Evolutionary conservation across 345 rosid species (phyloP), one percentile per base, ranked within the genome.

Genomic region (Mercurialis annua): DNA sequence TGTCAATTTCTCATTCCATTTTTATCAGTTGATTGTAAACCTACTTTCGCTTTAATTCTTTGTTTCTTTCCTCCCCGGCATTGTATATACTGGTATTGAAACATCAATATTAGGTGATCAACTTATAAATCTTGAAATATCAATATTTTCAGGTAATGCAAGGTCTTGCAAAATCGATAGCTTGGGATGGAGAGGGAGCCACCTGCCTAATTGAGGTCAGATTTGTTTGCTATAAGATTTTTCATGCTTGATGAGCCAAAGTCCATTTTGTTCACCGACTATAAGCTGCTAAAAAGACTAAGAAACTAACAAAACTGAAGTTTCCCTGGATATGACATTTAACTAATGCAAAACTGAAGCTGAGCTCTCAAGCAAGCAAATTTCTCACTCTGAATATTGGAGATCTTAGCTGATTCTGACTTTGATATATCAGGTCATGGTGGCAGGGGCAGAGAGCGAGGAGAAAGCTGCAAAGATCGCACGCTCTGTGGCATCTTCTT

Each of bases 141-240:
- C 18, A 10, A 54, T 49, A 60, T 62, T 69, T 33, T 44, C 81
- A 93, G 98, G 97, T 93, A 62, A 93, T 89, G 99, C 96, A 93
- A 86, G 94, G 96, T 70, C 96, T 91, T 59, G 99, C 99, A 23
- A 93, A 91, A 80, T 91, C 99, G 77, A 82, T 91, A 71, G 98
- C 99, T 73, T 94, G 96, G 99, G 99, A 93, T 85, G 99, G 99
- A 60, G 99, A 91, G 78, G 99, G 98, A 57, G 96, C 99, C 48
- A 91, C 99, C 1, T 94, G 99, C 76, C 78, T 94, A 62, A 84
- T 91, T 76, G 97, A 94, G 97, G 99, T 87, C 49, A 18, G 73
- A 49, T 52, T 47, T 50, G 4, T 66, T 40, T 20, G 55, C 2
- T 74, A 59, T 34, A 62, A 58, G 34, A 21, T 24, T 62, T 40